phyloP scores from a whole-genome alignment of 2,329 filamentous ascomycete species.

The Thermomyces lanuginosus region DNA sequence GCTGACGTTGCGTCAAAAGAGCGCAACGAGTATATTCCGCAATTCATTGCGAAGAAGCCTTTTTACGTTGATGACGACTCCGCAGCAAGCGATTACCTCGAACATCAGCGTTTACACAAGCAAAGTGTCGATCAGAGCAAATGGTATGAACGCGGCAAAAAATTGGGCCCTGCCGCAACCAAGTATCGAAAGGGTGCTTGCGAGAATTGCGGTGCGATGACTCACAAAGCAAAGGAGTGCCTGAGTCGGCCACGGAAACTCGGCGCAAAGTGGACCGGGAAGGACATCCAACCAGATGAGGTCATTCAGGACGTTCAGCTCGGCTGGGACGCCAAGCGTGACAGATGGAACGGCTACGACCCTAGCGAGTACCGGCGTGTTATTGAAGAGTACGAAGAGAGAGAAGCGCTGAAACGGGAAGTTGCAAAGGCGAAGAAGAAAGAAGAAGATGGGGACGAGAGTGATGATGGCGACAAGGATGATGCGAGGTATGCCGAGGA shows the following conservation, averaged over 20 bases:
- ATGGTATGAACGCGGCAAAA: slow-evolving; percentile 89
- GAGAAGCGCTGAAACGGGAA: slow-evolving; percentile 56
- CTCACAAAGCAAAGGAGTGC: slow-evolving; percentile 89
- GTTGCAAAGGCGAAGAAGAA: slow-evolving; percentile 34
- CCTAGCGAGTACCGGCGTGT: slow-evolving; percentile 68
- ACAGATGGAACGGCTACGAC: slow-evolving; percentile 98
- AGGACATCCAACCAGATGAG: slow-evolving; percentile 87
- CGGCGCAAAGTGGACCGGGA: slow-evolving; percentile 82
- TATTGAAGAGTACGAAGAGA: slow-evolving; percentile 74
- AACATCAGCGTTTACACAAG: slow-evolving; percentile 79
- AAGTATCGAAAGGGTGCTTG: slow-evolving; percentile 97
- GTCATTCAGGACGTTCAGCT: slow-evolving; percentile 68
- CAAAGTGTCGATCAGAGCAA: slow-evolving; percentile 52
- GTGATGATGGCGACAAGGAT: slow-evolving; percentile 17
- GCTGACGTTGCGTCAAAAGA: slow-evolving; percentile 50
- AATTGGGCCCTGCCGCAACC: slow-evolving; percentile 70
- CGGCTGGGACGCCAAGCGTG: slow-evolving; percentile 93
- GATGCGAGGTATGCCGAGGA: slow-evolving; percentile 71
- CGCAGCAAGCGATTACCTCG: slow-evolving; percentile 70
- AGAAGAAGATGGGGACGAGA: slow-evolving; percentile 41
- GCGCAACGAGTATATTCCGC: slow-evolving; percentile 95
- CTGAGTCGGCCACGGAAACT: slow-evolving; percentile 73
- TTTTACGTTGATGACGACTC: slow-evolving; percentile 79
- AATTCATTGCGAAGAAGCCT: slow-evolving; percentile 93
- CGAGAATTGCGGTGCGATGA: slow-evolving; percentile 96